Evolutionary conservation across 139 green algal genomes (phyloP), one percentile per base, ranked within the genome.

Genomic region (Spirogloea muscicola): DNA sequence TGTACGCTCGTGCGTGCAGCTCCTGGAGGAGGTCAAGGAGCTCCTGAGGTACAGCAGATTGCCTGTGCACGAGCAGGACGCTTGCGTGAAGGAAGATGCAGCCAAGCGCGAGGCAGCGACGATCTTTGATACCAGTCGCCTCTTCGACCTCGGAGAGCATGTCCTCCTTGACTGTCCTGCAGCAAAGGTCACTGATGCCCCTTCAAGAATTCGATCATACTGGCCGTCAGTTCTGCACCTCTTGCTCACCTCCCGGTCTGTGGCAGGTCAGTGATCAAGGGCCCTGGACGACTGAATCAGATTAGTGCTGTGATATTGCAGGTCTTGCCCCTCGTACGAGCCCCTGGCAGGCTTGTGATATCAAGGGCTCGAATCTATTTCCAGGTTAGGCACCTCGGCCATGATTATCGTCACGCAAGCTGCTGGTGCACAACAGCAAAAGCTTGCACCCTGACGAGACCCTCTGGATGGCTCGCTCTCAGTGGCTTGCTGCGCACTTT

Each of bases 271-370:
- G n/a, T n/a, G n/a, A n/a, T n/a, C n/a, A n/a, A n/a, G n/a, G n/a
- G n/a, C n/a, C n/a, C n/a, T n/a, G n/a, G n/a, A n/a, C n/a, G n/a
- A n/a, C n/a, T n/a, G n/a, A n/a, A n/a, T n/a, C n/a, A n/a, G n/a
- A n/a, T n/a, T n/a, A n/a, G n/a, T n/a, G n/a, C n/a, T n/a, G n/a
- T n/a, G n/a, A n/a, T n/a, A n/a, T n/a, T n/a, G n/a, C 58, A 79
- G 31, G 68, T 91, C 16, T 81, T 76, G 29, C 84, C 87, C 31
- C 74, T 91, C 25, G 61, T 82, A 5, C 43, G 72, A 16, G 58
- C 82, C 29, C 71, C 77, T 3, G 82, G 82, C 5, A 37, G 78
- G 13, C 36, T 86, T 43, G 72, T 82, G 27, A 51, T 86, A 46
- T 81, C 71, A 13, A 31, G 69, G 5, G 9, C 39, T 27, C 49